These are phyloP conservation scores for Cymbidium sinense DNA, from an alignment of 106 monocot genomes.

Conservation along the genomic window DNA sequence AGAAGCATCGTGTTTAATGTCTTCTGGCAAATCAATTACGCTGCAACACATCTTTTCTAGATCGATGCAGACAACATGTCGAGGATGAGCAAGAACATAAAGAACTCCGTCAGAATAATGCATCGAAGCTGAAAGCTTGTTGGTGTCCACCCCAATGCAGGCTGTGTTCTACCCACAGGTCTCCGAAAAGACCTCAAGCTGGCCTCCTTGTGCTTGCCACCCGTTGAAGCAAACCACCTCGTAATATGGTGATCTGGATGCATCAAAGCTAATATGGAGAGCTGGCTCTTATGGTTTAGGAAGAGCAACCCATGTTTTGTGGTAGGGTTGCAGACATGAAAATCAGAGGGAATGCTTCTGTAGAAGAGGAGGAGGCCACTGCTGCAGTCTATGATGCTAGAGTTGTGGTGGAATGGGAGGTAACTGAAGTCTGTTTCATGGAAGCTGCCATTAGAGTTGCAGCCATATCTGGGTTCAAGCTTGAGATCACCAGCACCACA, in stretches of 20 bases:
- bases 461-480: conserved; percentile 20
- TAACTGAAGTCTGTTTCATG: conserved; percentile 15
- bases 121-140: conserved; percentile 40
- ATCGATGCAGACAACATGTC: conserved; percentile 22
- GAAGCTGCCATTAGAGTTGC: conserved; percentile 9
- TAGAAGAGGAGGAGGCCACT: conserved; percentile 52
- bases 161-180: conserved; percentile 22
- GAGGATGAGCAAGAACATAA: conserved; percentile 36
- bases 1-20: conserved; percentile 15
- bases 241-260: conserved; percentile 20
- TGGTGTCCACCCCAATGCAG: conserved; percentile 34
- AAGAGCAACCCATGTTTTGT: conserved; percentile 23
- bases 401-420: conserved; percentile 31
- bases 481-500: background rate
- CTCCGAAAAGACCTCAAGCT: conserved; percentile 32
- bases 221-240: conserved; percentile 44
- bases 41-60: conserved; percentile 17
- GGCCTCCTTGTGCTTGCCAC: conserved; percentile 27
- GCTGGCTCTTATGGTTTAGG: conserved; percentile 21
- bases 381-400: conserved; percentile 47
- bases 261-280: conserved; percentile 48
- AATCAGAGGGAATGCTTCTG: background rate
- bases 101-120: conserved; percentile 33
- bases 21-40: conserved; percentile 20
- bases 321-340: conserved; percentile 41